Evolutionary conservation across 192 early-diverging fungal species (phyloP), one percentile per base, ranked within the genome.

Genomic region (Oehlia diaphana): DNA sequence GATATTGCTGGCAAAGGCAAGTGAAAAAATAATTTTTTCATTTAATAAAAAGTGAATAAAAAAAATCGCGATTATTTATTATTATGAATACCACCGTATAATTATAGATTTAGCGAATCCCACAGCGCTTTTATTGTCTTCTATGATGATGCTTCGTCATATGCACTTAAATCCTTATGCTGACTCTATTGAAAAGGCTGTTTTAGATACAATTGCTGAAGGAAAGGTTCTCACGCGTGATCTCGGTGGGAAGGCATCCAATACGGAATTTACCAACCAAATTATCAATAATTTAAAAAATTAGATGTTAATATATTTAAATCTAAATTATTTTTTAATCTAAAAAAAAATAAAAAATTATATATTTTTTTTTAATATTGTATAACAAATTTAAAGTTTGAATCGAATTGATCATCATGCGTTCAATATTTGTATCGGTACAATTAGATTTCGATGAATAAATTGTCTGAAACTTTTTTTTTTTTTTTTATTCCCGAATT

Each of bases 101-200:
- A 28, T 63, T 35, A 61, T 53, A 81, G 95, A 98, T 83, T 90
- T 93, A 88, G 95, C 96, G 67, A 98, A 98, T 89, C 95, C 95
- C 33, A 98, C 95, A 9, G 98, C 98, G 10, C 89, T 99, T 71
- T 87, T 99, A 21, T 90, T 99, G 23, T 97, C 96, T 23, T 92
- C 93, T 69, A 95, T 97, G 77, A 97, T 98, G 96, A 99, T 99
- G 98, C 91, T 99, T 82, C 87, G 94, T 67, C 98, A 99, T 88
- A 97, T 99, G 95, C 90, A 91, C 79, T 87, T 99, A 72, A 89
- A 92, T 81, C 74, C 80, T 53, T 91, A 92, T 64, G 96, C 95
- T 58, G 92, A 94, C 72, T 87, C 87, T 73, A 97, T 99, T 84
- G 95, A 99, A 86, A 80, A 83, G 69, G 95, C 98, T 69, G 95